A percentile compares a stretch with the other conserved stretches of the same genome.
phyloP scores from a whole-genome alignment of 2,329 filamentous ascomycete species.

The Fonsecaea multimorphosa region DNA sequence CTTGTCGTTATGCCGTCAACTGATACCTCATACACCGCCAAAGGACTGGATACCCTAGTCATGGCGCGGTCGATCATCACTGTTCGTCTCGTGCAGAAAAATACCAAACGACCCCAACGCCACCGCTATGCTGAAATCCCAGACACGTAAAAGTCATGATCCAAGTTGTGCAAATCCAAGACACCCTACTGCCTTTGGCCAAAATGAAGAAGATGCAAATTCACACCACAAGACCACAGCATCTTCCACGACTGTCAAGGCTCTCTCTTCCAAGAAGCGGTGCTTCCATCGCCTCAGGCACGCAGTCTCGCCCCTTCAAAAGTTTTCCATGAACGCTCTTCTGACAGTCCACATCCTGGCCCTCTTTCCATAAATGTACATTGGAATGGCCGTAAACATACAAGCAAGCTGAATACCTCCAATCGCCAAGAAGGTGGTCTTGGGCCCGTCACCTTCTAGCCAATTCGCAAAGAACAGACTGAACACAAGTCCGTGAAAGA shows the following conservation, averaged over 20 bases:
- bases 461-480: conserved; percentile 85
- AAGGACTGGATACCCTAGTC: background rate
- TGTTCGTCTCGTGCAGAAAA: background rate
- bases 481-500: conserved; percentile 89
- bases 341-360: conserved; percentile 92
- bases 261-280: background rate
- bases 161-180: background rate
- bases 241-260: background rate
- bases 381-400: conserved; percentile 77
- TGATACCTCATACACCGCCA: background rate
- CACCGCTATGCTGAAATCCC: conserved; percentile 9
- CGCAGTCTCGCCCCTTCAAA: conserved; percentile 46
- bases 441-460: conserved; percentile 76
- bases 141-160: background rate
- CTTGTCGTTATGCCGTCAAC: background rate
- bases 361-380: conserved; percentile 93
- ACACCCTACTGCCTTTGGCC: background rate
- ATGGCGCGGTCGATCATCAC: background rate
- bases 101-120: background rate
- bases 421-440: conserved; percentile 78
- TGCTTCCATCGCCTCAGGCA: background rate
- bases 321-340: conserved; percentile 84
- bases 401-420: conserved; percentile 83
- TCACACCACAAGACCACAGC: background rate
- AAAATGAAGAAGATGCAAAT: background rate